A percentile compares a stretch with the other conserved stretches of the same genome.
phyloP scores from a whole-genome alignment of 2,329 filamentous ascomycete genomes.

The Amauroascus niger region DNA sequence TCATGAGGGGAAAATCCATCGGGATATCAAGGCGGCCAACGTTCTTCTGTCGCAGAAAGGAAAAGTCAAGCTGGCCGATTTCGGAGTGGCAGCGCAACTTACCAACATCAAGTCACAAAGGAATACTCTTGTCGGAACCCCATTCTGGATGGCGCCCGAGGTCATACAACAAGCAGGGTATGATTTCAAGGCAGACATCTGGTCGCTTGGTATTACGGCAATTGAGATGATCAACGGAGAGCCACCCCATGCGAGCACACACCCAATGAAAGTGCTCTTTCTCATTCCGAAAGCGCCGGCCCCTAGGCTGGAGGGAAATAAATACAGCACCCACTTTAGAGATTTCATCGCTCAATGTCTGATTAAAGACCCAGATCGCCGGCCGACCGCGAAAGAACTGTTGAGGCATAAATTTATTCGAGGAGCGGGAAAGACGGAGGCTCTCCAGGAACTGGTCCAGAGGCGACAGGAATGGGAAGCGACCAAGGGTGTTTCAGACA shows the following conservation, averaged over 20 bases:
- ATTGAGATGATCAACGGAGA: constrained; percentile 84
- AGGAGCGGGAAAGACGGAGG: constrained; percentile 76
- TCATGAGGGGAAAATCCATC: constrained; percentile 86
- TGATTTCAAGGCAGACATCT: constrained; percentile 87
- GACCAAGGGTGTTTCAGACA: constrained; percentile 56
- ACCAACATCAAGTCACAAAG: constrained; percentile 96
- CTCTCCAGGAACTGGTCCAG: constrained; percentile 72
- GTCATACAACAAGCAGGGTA: constrained; percentile 79
- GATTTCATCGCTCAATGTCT: constrained; percentile 87
- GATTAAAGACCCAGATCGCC: constrained; percentile 77
- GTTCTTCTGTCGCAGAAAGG: constrained; percentile 83
- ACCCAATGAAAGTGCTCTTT: constrained; percentile 90
- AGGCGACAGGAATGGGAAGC: constrained; percentile 75
- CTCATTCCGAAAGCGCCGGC: constrained; percentile 81
- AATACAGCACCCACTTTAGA: constrained; percentile 82
- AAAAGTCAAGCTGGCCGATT: constrained; percentile 92
- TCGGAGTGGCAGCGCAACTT: constrained; percentile 90
- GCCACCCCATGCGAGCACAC: constrained; percentile 73
- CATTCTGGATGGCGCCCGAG: constrained; percentile 95
- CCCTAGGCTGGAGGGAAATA: constrained; percentile 66
- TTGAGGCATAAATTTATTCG: constrained; percentile 82
- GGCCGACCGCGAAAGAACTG: constrained; percentile 77
- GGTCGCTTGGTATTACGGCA: constrained; percentile 84
- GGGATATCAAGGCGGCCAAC: constrained; percentile 95
- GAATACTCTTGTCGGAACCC: constrained; percentile 94